Evolutionary conservation across 2,329 filamentous ascomycete species (phyloP).

Genomic region (Cryphonectria radicalis): DNA sequence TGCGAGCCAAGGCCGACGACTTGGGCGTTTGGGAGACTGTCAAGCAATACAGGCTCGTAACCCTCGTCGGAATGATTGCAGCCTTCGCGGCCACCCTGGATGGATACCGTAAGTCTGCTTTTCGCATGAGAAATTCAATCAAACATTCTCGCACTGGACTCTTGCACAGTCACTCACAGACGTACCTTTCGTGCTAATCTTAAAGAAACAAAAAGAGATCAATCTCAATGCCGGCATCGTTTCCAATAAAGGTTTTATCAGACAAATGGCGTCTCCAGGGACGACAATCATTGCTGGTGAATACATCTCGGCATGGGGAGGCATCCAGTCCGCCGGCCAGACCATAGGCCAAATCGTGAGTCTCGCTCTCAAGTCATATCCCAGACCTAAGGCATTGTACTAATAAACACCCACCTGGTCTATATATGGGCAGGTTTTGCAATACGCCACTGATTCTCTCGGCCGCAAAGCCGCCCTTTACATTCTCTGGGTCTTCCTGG

Average conservation of each 20-base stretch:
- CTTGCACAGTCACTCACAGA: too few relatives aligned
- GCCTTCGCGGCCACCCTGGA: conserved; percentile 48
- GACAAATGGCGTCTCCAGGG: conserved; percentile 38
- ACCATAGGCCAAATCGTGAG: conserved; percentile 39
- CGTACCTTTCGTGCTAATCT: background rate
- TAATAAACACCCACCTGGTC: background rate
- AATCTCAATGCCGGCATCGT: conserved; percentile 44
- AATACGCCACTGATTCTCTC: conserved; percentile 14
- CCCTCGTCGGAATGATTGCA: conserved; percentile 44
- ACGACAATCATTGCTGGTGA: conserved; percentile 41
- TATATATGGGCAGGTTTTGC: background rate
- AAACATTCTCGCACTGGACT: background rate
- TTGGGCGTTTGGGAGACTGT: conserved; percentile 45
- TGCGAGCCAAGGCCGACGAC: conserved; percentile 44
- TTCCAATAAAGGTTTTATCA: conserved; percentile 47
- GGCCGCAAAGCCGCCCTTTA: conserved; percentile 31
- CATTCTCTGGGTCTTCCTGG: conserved; percentile 29
- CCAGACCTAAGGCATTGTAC: background rate
- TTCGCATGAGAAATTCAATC: background rate
- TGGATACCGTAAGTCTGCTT: conserved; percentile 42
- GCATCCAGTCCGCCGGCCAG: conserved; percentile 45
- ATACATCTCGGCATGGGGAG: conserved; percentile 45
- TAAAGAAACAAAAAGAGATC: background rate
- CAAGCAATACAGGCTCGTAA: conserved; percentile 41
- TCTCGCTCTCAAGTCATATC: background rate